Percentiles rank a stretch among this genome's conserved stretches.
Evolutionary conservation across 1,284 basidiomycete species (phyloP).

Genomic region (Mrakiaceae sp.): DNA sequence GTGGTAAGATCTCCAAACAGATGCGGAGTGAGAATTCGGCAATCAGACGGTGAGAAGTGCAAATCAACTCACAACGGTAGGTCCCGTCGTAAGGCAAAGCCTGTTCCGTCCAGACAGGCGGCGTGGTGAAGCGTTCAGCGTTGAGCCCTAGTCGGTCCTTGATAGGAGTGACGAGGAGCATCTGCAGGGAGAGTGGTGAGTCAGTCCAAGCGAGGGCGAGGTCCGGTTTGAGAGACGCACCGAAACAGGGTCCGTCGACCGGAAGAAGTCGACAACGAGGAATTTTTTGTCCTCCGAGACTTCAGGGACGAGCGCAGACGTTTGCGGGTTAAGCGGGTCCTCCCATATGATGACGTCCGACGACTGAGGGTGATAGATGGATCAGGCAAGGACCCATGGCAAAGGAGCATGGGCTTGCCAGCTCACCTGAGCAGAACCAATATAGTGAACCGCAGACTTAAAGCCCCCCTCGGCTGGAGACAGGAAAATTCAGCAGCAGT

Average conservation of each 20-base stretch:
- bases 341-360: conserved; percentile 4
- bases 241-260: conserved; percentile 10
- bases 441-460: conserved; percentile 2
- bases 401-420: neutral
- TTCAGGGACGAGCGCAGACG: conserved; percentile 3
- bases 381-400: neutral
- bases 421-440: conserved; percentile 11
- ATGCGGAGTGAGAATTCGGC: neutral
- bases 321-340: conserved; percentile 3
- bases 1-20: conserved; percentile 4
- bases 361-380: neutral
- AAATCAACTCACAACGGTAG: conserved; percentile 6
- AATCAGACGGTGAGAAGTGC: neutral
- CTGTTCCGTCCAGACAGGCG: neutral
- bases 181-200: too few species aligned
- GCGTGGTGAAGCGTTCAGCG: neutral
- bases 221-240: neutral
- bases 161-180: neutral
- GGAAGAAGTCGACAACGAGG: conserved; percentile 7
- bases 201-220: neutral
- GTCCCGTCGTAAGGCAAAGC: conserved; percentile 3
- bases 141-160: neutral
- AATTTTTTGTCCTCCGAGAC: conserved; percentile 6
- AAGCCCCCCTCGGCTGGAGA: conserved; percentile 5
- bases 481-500: too few species aligned